Evolutionary conservation across 1,284 basidiomycete species (phyloP), one percentile per base, ranked within the genome.

Genomic region (Rhodotorula glutinis): DNA sequence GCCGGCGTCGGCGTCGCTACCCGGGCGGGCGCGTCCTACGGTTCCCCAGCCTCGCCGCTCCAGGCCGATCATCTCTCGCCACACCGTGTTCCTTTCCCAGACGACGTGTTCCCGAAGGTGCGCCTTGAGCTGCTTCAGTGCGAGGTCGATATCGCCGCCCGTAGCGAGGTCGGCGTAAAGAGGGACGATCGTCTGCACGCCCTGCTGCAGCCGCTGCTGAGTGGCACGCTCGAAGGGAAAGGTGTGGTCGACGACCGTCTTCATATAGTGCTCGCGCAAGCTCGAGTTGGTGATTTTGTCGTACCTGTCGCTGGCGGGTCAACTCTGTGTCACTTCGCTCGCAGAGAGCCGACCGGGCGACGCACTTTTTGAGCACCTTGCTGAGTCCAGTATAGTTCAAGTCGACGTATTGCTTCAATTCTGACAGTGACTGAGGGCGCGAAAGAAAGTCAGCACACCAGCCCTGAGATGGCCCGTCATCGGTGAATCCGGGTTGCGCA

Each of bases 341-440:
- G 46, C 46, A 4, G 46, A 47, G 11, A 3, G 23, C 10, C n/a
- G n/a, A n/a, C n/a, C n/a, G 1, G 23, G 23, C 9, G 3, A 78
- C 85, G 67, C 77, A 92, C 89, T 98, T 98, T 80, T 98, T 98
- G 75, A 97, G 78, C 49, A 97, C 95, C 83, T 98, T 98, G 75
- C 92, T 86, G 81, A 98, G 92, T 0, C 94, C 96, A 27, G 75
- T 91, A 76, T 91, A 85, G 80, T 98, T 98, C 63, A 98, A 83
- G 75, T 97, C 91, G 57, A 93, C 87, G 74, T 93, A 99, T n/a
- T 92, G 90, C 78, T 86, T 86, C 64, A 98, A 83, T 46, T 90
- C 88, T n/a, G 88, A 89, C 55, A 89, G 83, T 2, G 87, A 66
- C 71, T 72, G 60, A 4, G 27, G 0, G 30, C 1, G 7, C n/a